These are phyloP conservation scores for Gymnopus androsaceus DNA, from an alignment of 1,284 basidiomycete species.

Conservation along the genomic window DNA sequence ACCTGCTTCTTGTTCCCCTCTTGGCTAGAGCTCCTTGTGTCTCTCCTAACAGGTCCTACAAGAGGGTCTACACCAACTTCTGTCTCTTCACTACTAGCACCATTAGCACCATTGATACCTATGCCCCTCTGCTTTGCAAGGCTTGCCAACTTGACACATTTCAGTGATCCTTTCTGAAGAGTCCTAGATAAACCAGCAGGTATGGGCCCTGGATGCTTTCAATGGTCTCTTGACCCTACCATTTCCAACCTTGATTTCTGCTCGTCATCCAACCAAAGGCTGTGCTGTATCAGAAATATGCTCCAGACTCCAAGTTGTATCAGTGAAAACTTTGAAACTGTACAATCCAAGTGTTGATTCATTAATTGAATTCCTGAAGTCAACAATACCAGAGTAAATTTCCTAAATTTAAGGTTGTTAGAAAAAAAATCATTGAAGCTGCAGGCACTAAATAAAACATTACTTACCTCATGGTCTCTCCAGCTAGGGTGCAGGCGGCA, in stretches of 20 bases:
- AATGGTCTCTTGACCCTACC: neutral
- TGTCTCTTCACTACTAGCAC: no score
- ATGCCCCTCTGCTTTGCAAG: no score
- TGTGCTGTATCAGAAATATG: neutral
- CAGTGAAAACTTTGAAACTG: no score
- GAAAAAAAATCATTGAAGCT: neutral
- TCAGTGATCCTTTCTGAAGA: no score
- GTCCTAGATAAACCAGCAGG: no score
- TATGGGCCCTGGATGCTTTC: no score
- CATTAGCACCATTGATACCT: no score
- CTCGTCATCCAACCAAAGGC: neutral
- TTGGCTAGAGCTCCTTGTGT: no score
- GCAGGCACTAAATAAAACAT: neutral
- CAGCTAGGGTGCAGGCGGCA: neutral
- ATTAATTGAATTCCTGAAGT: neutral
- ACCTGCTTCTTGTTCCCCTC: no score
- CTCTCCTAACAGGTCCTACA: no score
- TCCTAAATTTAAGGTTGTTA: constrained; percentile 1
- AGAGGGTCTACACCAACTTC: no score
- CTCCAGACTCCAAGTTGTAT: neutral
- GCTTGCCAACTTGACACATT: no score
- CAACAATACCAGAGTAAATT: neutral
- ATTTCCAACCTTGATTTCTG: neutral
- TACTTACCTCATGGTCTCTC: neutral
- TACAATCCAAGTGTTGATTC: constrained; percentile 1